Percentiles rank a stretch among this genome's conserved stretches.
Conservation (phyloP, 176 grass and related monocot genomes). For the Elaeis guineensis region DNA sequence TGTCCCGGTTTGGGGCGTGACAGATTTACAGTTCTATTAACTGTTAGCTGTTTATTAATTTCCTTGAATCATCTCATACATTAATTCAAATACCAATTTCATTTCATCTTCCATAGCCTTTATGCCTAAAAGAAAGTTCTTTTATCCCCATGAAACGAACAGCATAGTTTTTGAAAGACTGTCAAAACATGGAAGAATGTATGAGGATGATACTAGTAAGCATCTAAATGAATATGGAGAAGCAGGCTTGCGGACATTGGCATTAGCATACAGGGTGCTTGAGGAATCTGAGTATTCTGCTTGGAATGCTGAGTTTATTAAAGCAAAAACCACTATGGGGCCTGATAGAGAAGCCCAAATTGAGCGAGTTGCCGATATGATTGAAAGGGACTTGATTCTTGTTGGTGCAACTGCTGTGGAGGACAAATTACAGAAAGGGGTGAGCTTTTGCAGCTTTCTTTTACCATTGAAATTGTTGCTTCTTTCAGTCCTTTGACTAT, state of each 20-base stretch:
- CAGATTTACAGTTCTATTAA: too few species aligned
- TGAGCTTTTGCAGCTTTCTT: conserved; percentile 11
- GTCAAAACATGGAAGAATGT: conserved; percentile 77
- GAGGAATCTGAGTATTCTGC: conserved; percentile 81
- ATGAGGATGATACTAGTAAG: conserved; percentile 58
- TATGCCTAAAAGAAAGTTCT: not conserved
- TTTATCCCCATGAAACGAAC: conserved; percentile 22
- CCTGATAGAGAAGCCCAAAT: conserved; percentile 83
- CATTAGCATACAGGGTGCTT: conserved; percentile 72
- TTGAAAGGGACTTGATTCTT: conserved; percentile 87
- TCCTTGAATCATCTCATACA: too few species aligned
- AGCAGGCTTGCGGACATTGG: conserved; percentile 76
- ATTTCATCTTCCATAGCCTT: not conserved
- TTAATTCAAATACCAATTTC: not conserved
- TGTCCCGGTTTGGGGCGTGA: too few species aligned
- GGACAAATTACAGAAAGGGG: conserved; percentile 92
- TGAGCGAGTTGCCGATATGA: conserved; percentile 71
- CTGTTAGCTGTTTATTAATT: too few species aligned
- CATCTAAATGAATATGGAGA: conserved; percentile 95
- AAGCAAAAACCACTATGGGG: conserved; percentile 78
- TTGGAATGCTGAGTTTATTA: conserved; percentile 87
- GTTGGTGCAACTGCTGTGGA: conserved; percentile 93
- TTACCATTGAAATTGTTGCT: conserved; percentile 4
- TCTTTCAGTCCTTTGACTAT: conserved; percentile 25
- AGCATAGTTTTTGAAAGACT: conserved; percentile 97